Percentiles rank a stretch among this genome's conserved stretches.
phyloP scores from a whole-genome alignment of 2,329 filamentous ascomycete species.

The Hortaea werneckii region DNA sequence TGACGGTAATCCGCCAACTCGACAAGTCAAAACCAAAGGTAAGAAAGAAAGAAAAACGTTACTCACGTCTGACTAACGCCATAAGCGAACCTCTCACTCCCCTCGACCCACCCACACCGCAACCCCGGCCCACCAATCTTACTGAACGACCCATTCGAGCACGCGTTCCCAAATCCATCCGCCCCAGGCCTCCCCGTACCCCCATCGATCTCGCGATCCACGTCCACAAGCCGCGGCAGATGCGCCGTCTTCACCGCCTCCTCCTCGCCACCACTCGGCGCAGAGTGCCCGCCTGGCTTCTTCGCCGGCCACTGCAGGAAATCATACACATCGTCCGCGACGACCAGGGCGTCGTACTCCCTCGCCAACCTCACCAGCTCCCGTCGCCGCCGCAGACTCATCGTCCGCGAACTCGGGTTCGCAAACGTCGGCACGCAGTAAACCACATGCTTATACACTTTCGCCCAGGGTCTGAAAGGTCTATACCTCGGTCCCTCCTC shows the following conservation, averaged over 20 bases:
- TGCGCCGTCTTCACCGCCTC: conserved; percentile 27
- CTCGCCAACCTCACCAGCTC: conserved; percentile 67
- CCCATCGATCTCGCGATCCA: conserved; percentile 60
- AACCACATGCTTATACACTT: conserved; percentile 74
- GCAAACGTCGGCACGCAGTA: conserved; percentile 83
- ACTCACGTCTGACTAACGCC: conserved; percentile 50
- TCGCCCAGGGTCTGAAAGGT: conserved; percentile 49
- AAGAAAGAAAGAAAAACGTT: too few species aligned
- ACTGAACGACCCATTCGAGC: conserved; percentile 83
- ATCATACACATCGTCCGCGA: conserved; percentile 91
- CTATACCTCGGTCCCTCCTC: conserved; percentile 37
- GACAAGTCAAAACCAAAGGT: not conserved
- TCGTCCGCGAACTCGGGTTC: conserved; percentile 78
- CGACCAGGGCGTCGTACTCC: conserved; percentile 67
- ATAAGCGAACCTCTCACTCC: conserved; percentile 49
- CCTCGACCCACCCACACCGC: conserved; percentile 82
- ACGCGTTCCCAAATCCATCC: conserved; percentile 64
- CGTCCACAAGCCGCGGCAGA: conserved; percentile 67
- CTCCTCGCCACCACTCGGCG: not conserved
- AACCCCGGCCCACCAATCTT: conserved; percentile 77
- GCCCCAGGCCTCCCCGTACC: conserved; percentile 36
- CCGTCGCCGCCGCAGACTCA: conserved; percentile 58
- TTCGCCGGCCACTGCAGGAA: conserved; percentile 66
- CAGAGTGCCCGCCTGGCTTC: conserved; percentile 7
- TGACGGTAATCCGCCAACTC: too few species aligned